These are phyloP conservation scores for Moesziomyces sp. DNA, from an alignment of 1,284 basidiomycete species.

Conservation along the genomic window DNA sequence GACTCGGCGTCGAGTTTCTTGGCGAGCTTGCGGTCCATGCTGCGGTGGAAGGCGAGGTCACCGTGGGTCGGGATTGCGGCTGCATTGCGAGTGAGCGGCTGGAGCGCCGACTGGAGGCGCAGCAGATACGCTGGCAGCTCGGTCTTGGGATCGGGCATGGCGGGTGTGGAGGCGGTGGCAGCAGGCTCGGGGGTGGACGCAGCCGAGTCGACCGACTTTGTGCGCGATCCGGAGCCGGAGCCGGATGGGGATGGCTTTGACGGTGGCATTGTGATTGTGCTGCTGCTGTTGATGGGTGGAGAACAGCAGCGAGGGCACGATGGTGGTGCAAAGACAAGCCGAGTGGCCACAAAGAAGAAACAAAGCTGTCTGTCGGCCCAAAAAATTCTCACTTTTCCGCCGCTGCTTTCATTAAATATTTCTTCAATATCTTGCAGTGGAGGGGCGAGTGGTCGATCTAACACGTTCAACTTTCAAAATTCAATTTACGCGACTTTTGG, in stretches of 20 bases:
- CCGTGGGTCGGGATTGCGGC: conserved; percentile 68
- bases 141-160: conserved; percentile 31
- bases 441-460: conserved; percentile 12
- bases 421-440: conserved; percentile 16
- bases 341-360: no score
- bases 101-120: conserved; percentile 48
- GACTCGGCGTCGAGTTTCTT: conserved; percentile 76
- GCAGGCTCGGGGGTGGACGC: conserved; percentile 6
- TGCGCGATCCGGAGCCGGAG: conserved; percentile 2
- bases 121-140: conserved; percentile 40
- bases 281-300: conserved; percentile 1
- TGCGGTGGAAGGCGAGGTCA: conserved; percentile 85
- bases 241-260: conserved; percentile 17
- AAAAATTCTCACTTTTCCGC: neutral
- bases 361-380: neutral
- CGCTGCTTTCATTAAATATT: neutral
- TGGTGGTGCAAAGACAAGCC: neutral
- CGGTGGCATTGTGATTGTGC: conserved; percentile 1
- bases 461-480: neutral
- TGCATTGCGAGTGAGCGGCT: conserved; percentile 56
- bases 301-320: conserved; percentile 4
- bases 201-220: neutral
- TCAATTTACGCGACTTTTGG: conserved; percentile 28
- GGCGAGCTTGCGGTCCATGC: conserved; percentile 79
- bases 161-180: conserved; percentile 8